Conservation (phyloP, 2,329 filamentous ascomycete genomes). For the Epicoccum nigrum region DNA sequence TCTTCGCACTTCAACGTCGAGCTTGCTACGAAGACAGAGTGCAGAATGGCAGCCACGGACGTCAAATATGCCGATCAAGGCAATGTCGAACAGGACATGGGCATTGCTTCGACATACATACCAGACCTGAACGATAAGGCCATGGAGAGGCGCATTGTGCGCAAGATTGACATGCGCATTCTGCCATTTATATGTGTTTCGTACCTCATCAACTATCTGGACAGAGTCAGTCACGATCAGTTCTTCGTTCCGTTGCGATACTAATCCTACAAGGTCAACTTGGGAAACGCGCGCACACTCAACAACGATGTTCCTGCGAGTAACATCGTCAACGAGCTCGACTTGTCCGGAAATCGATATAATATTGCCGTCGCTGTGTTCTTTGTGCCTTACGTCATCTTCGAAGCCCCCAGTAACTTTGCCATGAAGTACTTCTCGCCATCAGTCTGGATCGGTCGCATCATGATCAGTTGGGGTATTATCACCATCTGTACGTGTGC, state of each 20-base stretch:
- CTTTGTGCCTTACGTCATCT: conserved; percentile 62
- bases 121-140: conserved; percentile 30
- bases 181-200: conserved; percentile 29
- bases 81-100: conserved; percentile 19
- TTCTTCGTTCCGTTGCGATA: background rate
- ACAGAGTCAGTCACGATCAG: conserved; percentile 14
- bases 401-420: conserved; percentile 66
- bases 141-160: conserved; percentile 26
- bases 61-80: conserved; percentile 13
- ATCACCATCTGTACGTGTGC: conserved; percentile 72
- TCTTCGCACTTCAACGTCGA: background rate
- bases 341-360: conserved; percentile 23
- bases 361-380: conserved; percentile 28
- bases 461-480: conserved; percentile 75
- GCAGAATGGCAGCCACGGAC: conserved; percentile 7
- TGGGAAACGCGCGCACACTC: conserved; percentile 30
- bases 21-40: background rate
- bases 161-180: conserved; percentile 28
- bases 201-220: conserved; percentile 29
- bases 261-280: conserved; percentile 21
- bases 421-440: conserved; percentile 48
- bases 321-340: conserved; percentile 26
- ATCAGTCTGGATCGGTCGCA: conserved; percentile 49
- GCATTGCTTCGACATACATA: conserved; percentile 15
- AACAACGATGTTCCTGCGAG: conserved; percentile 25